Conservation (phyloP, 2,329 filamentous ascomycete species). For the Hymenotorrendiella dingleyae region DNA sequence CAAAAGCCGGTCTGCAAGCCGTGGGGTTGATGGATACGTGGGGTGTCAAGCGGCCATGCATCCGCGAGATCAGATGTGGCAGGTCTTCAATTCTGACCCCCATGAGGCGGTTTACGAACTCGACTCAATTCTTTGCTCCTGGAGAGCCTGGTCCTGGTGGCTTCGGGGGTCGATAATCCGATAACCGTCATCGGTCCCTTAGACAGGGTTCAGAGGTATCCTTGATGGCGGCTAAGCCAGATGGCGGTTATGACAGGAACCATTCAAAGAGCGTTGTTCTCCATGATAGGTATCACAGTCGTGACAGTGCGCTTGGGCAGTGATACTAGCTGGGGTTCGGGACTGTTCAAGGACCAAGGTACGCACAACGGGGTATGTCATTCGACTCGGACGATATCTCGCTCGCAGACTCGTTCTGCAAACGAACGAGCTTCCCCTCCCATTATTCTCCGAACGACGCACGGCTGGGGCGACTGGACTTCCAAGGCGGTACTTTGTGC, state of each 20-base stretch:
- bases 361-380: neutral
- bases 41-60: conserved; percentile 9
- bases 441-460: neutral
- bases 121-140: neutral
- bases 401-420: conserved; percentile 2
- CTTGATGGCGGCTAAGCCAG: too few species aligned
- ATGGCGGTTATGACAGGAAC: neutral
- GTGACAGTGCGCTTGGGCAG: neutral
- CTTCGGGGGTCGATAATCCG: too few species aligned
- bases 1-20: conserved; percentile 1
- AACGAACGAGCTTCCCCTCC: too few species aligned
- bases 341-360: neutral
- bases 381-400: too few species aligned
- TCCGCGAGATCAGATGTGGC: conserved; percentile 5
- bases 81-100: conserved; percentile 6
- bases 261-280: neutral
- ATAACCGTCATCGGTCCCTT: too few species aligned
- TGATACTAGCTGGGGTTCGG: neutral
- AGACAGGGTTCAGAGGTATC: too few species aligned
- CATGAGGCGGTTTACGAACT: neutral
- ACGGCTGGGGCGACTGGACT: neutral
- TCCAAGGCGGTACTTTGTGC: conserved; percentile 1
- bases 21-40: conserved; percentile 15
- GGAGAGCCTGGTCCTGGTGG: neutral
- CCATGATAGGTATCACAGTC: neutral